A percentile compares a stretch with the other conserved stretches of the same genome.
These are phyloP conservation scores for Tulasnella sp. DNA, from an alignment of 768 basidiomycete genomes.

Conservation along the genomic window DNA sequence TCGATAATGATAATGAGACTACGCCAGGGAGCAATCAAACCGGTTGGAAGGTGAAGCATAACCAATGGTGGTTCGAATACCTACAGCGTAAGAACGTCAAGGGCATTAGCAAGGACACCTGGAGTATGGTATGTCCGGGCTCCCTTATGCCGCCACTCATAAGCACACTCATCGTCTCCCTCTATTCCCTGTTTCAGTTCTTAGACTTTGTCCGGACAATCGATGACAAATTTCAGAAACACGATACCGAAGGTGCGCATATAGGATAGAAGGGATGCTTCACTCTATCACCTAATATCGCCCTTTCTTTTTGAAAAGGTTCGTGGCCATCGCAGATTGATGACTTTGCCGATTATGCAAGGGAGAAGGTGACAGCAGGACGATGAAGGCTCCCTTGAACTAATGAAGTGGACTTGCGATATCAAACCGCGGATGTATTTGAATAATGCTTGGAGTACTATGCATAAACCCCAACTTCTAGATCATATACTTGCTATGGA, in stretches of 20 bases:
- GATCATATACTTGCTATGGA: too few species aligned
- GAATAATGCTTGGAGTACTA: too few species aligned
- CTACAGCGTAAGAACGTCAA: slow-evolving; percentile 52
- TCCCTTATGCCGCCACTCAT: not conserved
- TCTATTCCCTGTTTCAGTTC: slow-evolving; percentile 38
- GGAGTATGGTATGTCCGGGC: slow-evolving; percentile 61
- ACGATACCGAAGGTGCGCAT: slow-evolving; percentile 61
- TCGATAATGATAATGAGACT: slow-evolving; percentile 31
- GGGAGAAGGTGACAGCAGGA: slow-evolving; percentile 21
- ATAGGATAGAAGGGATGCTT: not conserved
- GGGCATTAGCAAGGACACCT: slow-evolving; percentile 81
- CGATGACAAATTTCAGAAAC: slow-evolving; percentile 58
- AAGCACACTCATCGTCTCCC: not conserved
- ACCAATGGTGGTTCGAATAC: slow-evolving; percentile 72
- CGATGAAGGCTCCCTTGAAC: too few species aligned
- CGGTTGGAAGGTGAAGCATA: slow-evolving; percentile 56
- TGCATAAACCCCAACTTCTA: too few species aligned
- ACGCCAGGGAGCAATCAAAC: slow-evolving; percentile 23
- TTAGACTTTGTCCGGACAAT: slow-evolving; percentile 67
- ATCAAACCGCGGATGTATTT: not conserved
- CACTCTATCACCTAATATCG: slow-evolving; percentile 14
- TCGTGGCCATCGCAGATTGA: slow-evolving; percentile 86
- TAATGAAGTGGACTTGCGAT: too few species aligned
- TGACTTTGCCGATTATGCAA: slow-evolving; percentile 66
- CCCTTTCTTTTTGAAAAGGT: slow-evolving; percentile 34